phyloP scores from a whole-genome alignment of 768 basidiomycete species.

The Peribolospora baueri region DNA sequence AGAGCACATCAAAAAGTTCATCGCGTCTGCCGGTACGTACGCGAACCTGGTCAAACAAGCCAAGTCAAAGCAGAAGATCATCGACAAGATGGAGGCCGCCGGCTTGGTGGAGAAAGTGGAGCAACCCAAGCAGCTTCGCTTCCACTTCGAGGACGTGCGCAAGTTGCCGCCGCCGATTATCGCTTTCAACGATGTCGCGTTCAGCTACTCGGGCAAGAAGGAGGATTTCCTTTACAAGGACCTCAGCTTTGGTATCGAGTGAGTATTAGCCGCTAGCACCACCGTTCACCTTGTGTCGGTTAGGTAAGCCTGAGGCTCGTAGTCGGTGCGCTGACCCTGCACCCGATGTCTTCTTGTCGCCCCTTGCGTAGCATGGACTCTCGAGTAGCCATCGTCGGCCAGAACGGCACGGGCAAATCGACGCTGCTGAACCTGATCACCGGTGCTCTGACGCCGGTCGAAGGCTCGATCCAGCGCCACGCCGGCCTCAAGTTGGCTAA shows the following conservation, averaged over 20 bases:
- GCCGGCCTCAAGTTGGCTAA: constrained; percentile 65
- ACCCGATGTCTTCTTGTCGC: too few relatives aligned
- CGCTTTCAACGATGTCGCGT: constrained; percentile 82
- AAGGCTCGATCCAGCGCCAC: constrained; percentile 78
- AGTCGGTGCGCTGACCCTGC: too few relatives aligned
- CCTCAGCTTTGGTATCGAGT: constrained; percentile 96
- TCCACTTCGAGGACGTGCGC: constrained; percentile 87
- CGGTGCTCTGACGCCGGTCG: constrained; percentile 44
- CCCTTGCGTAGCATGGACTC: constrained; percentile 50
- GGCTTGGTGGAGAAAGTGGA: constrained; percentile 86
- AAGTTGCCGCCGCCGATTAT: constrained; percentile 92
- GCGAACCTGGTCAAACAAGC: constrained; percentile 97
- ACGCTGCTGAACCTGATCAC: constrained; percentile 80
- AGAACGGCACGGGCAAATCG: constrained; percentile 86
- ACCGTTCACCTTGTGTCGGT: too few relatives aligned
- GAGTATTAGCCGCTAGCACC: constrained; percentile 14
- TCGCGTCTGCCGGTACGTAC: constrained; percentile 97
- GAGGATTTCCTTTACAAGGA: constrained; percentile 67
- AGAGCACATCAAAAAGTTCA: constrained; percentile 93
- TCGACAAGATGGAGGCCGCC: constrained; percentile 99
- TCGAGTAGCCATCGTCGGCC: constrained; percentile 82
- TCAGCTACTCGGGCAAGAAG: constrained; percentile 77
- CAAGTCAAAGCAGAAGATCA: constrained; percentile 99
- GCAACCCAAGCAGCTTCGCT: constrained; percentile 42
- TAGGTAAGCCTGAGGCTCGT: not conserved